Evolutionary conservation across 148 eudicot genomes (phyloP).

Genomic region (Polygonum maritimum): DNA sequence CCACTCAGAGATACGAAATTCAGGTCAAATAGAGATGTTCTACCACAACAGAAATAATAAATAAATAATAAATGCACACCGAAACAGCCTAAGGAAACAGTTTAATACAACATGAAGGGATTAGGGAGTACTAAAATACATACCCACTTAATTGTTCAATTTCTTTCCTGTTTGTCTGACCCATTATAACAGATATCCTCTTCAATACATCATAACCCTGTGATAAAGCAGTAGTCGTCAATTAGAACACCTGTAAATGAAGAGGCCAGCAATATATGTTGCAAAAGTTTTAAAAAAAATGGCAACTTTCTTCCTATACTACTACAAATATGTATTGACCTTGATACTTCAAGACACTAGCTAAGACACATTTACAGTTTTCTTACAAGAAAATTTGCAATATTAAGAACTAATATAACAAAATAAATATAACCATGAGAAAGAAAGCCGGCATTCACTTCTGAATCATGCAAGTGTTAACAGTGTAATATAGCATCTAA

Average conservation of each 20-base stretch:
- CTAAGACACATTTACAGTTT: not conserved
- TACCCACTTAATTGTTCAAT: conserved; percentile 95
- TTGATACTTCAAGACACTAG: not conserved
- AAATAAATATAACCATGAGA: not conserved
- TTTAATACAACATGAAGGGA: not conserved
- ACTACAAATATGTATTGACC: not conserved
- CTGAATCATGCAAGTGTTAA: not conserved
- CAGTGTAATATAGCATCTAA: not conserved
- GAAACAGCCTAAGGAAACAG: not conserved
- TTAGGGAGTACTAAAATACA: not conserved
- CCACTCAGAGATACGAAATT: not conserved
- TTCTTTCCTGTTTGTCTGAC: conserved; percentile 39
- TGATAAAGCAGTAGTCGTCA: conserved; percentile 3
- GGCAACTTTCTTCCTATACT: not conserved
- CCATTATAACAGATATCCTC: conserved; percentile 79
- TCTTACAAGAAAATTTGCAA: not conserved
- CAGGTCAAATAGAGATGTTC: not conserved
- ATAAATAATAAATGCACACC: not conserved
- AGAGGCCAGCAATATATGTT: not conserved
- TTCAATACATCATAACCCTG: conserved; percentile 94
- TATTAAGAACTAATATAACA: not conserved
- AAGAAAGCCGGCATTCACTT: not conserved
- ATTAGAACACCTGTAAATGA: not conserved
- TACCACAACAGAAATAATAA: not conserved
- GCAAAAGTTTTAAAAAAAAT: not conserved